Base-by-base conservation (phyloP, 169 alveolate genomes). In the Plasmodium cynomolgi region DNA sequence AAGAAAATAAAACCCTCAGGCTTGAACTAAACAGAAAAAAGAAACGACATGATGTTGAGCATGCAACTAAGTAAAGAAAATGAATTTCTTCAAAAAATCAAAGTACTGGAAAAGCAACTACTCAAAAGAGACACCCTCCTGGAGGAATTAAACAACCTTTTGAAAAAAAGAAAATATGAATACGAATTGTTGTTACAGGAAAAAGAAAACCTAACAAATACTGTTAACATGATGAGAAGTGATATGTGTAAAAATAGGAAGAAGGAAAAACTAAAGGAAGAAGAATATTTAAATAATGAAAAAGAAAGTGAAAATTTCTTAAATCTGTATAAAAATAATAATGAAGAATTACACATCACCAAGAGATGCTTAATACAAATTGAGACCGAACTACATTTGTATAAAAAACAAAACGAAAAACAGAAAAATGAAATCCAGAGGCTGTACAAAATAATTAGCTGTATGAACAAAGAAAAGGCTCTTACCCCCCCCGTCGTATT, bases 341-440 rank as follows among this genome's bases (percentile, higher is more conserved):
- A 91, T 72, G 95, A 91, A 81, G 95, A 91, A 91, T 82, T 91
- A 34, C 71, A 91, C 54, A 56, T 91, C 54, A 91, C 95, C 31
- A 91, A 91, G 83, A 91, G 95, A 71, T 91, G 95, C 29, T 73
- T 91, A 91, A 91, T 91, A 71, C 95, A 91, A 72, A 91, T 91
- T 15, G 95, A 91, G 58, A 79, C 92, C 15, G 95, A 91, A 91
- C 56, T 91, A 72, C 79, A 91, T 68, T n/a, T 91, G 41, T 91
- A 91, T 73, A 91, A 91, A 82, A 91, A 91, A 72, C 95, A 91
- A 77, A 91, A 91, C 75, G 95, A 91, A 82, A 37, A 91, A 8
- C 95, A 91, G 83, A 91, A 91, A 91, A 81, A 71, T 81, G 95
- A 91, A 91, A 91, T 91, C 17, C 95, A 91, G 83, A 91, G 58